phyloP scores from a whole-genome alignment of 2,329 filamentous ascomycete genomes.

The Alternaria sp. region DNA sequence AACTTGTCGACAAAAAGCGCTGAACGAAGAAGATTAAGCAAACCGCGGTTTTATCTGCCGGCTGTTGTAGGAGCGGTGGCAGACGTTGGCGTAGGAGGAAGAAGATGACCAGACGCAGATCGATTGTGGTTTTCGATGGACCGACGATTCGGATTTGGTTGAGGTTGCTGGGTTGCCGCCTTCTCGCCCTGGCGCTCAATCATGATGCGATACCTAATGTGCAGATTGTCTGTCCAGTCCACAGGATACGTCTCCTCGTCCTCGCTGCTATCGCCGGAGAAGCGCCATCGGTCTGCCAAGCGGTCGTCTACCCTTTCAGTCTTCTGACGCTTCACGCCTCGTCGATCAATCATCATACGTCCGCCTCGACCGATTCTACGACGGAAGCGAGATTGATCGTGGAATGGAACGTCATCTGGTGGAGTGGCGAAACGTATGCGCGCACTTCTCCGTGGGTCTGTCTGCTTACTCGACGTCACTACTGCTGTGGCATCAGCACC shows the following conservation, averaged over 20 bases:
- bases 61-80: conserved; percentile 20
- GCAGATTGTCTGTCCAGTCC: conserved; percentile 70
- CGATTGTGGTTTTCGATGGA: conserved; percentile 50
- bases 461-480: conserved; percentile 45
- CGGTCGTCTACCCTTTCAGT: conserved; percentile 44
- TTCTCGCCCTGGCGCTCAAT: conserved; percentile 54
- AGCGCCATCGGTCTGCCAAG: conserved; percentile 70
- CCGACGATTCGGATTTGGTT: conserved; percentile 35
- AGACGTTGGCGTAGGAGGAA: conserved; percentile 44
- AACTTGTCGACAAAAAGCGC: conserved; percentile 34
- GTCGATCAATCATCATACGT: conserved; percentile 86
- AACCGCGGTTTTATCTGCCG: conserved; percentile 17
- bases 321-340: conserved; percentile 67
- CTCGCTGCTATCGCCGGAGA: conserved; percentile 84
- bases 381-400: conserved; percentile 72
- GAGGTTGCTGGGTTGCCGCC: conserved; percentile 40
- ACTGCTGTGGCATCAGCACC: conserved; percentile 52
- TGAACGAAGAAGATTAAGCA: conserved; percentile 14
- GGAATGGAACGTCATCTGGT: conserved; percentile 51
- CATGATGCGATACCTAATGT: conserved; percentile 66
- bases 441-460: conserved; percentile 37
- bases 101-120: conserved; percentile 47
- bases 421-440: conserved; percentile 52
- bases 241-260: conserved; percentile 77
- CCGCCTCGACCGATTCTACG: conserved; percentile 85